Evolutionary conservation across 805 yeast species (phyloP).

Genomic region (Metschnikowia santaceciliae): DNA sequence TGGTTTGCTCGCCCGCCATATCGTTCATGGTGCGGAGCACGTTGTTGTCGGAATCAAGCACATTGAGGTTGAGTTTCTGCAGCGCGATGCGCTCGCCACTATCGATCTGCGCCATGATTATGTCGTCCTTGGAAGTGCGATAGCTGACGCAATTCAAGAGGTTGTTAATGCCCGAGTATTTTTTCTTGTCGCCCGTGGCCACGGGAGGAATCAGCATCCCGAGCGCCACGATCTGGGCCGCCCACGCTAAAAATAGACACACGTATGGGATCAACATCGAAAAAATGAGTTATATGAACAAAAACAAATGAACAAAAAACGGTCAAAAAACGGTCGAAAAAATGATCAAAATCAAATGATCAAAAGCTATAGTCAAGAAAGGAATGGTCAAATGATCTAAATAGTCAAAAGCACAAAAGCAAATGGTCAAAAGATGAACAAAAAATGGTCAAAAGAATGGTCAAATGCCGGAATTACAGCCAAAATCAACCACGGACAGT

Average conservation of each 20-base stretch:
- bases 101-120: conserved; percentile 30
- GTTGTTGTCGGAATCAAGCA: conserved; percentile 37
- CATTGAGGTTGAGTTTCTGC: conserved; percentile 33
- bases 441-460: too few species aligned
- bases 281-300: too few species aligned
- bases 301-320: too few species aligned
- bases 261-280: too few species aligned
- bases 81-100: conserved; percentile 29
- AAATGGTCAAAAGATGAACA: too few species aligned
- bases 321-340: too few species aligned
- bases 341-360: too few species aligned
- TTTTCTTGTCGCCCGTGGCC: conserved; percentile 26
- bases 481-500: too few species aligned
- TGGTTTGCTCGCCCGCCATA: conserved; percentile 25
- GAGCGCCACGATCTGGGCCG: conserved; percentile 16
- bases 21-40: conserved; percentile 30
- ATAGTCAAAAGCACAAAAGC: too few species aligned
- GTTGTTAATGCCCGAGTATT: conserved; percentile 27
- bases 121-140: conserved; percentile 34
- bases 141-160: conserved; percentile 36
- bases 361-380: too few species aligned
- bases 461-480: too few species aligned
- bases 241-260: conserved; percentile 3
- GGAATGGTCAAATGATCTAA: too few species aligned
- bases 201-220: conserved; percentile 37